Base-by-base conservation (phyloP, 2,329 filamentous ascomycete species). In the Ascochyta viciae-villosae region DNA sequence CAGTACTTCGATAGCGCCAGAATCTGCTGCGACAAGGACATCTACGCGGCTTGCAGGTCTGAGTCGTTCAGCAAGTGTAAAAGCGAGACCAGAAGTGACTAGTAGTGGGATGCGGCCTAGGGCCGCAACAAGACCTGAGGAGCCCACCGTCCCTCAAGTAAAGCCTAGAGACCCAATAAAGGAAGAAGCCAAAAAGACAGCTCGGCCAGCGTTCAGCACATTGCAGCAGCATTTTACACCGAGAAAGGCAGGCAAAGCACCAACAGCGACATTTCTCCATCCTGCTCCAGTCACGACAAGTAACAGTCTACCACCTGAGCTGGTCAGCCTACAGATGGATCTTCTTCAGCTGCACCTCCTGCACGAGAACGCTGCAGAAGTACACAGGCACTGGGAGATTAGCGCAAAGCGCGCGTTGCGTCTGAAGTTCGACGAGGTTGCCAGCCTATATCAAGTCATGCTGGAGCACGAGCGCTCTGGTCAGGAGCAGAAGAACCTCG, bases 211-310 rank as follows among this genome's bases (percentile, higher is more conserved):
- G 1, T 77, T 77, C 47, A 71, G 66, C 15, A 77, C 74, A 1
- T 51, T 76, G 27, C 75, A 77, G 54, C 75, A 77, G 52, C 74
- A 76, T 57, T 77, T 75, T 38, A 76, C 75, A 4, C 75, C 75
- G 31, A 71, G 68, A 16, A 77, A 77, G 45, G 52, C 61, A 13
- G 60, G 61, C 23, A 75, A 76, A 63, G 71, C 73, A 43, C 67
- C 73, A 16, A 75, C 72, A 2, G 67, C 73, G 9, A 66, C 68
- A 2, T 76, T 76, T 31, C 59, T 76, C 19, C 67, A 74, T 43
- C 70, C 74, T n/a, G 62, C 63, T 4, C 59, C 67, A 31, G 62
- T 60, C 19, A 50, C 62, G n/a, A 48, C 57, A 3, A 47, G 43
- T 27, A 60, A 65, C 22, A 51, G 57, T 19, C 59, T 76, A 22